Conservation (phyloP, 495 filamentous ascomycete genomes). For the Pyrenopolyporus hunteri region DNA sequence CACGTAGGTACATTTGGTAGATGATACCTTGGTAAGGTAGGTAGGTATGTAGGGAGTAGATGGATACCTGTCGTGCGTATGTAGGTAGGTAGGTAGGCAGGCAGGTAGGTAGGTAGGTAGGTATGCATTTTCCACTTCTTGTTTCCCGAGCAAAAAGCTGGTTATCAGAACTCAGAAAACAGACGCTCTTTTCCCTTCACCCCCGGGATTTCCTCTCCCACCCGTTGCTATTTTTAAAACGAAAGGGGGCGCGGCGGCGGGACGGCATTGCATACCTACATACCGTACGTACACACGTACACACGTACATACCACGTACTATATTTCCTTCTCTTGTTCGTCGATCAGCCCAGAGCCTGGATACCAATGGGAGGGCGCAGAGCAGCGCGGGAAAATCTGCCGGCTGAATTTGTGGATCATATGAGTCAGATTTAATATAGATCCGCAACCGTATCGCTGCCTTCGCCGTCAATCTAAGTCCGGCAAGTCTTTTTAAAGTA, state of each 20-base stretch:
- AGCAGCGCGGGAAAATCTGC: conserved; percentile 50
- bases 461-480: neutral
- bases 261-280: no score
- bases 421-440: conserved; percentile 50
- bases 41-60: no score
- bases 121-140: neutral
- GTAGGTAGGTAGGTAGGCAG: no score
- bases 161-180: neutral
- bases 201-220: no score
- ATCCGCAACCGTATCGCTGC: conserved; percentile 30
- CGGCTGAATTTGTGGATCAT: conserved; percentile 55
- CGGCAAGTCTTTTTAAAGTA: no score
- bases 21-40: no score
- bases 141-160: neutral
- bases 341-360: conserved; percentile 16
- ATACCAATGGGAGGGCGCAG: conserved; percentile 30
- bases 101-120: no score
- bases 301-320: no score
- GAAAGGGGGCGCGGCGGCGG: conserved; percentile 13
- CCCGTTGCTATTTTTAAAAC: neutral
- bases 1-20: neutral
- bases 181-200: no score
- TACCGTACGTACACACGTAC: no score
- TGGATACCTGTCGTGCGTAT: no score
- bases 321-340: no score